Base-by-base conservation (phyloP, 768 basidiomycete genomes). In the Cystofilobasidium macerans region DNA sequence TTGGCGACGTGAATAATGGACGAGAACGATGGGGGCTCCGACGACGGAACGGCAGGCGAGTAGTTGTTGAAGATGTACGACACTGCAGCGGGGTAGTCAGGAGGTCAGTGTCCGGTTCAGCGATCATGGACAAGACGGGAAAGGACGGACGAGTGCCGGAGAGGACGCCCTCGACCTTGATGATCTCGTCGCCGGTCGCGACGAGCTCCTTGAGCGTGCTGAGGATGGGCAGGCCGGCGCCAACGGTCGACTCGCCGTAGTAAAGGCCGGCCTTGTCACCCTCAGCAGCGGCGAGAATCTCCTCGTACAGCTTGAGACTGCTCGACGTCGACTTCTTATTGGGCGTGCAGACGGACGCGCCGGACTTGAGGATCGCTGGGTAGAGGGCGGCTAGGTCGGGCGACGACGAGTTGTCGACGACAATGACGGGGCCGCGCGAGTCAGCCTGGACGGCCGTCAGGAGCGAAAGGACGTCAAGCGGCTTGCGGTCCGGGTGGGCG, bases 61-160 rank as follows among this genome's bases (percentile, higher is more conserved):
- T 92, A 89, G 69, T 91, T 85, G 78, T 98, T 98, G 82, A 99
- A 99, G 78, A 99, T 98, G 79, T 98, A 99, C 74, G 87, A 90
- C 81, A 99, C 67, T 68, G 57, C 6, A 6, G 18, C 1, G 24
- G 24, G 4, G 53, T 24, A 14, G n/a, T 4, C 22, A 35, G 5
- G 3, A 6, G 28, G 36, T 14, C 8, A 38, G 14, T 7, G 36
- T 38, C 36, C 36, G 14, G 36, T 38, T 14, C 6, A 56, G 33
- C 5, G 28, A 32, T 33, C 56, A 57, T 9, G 22, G 26, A 9
- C 26, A 33, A 57, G 51, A 16, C 22, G 24, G 45, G 22, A 24
- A 18, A 43, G 59, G 16, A 68, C 67, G 53, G 43, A 68, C 67
- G 84, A 3, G 95, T 99, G 12, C 95, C 95, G 6, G 89, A 92